These are phyloP conservation scores for Botrytis porri DNA, from an alignment of 2,329 filamentous ascomycete species.

Conservation along the genomic window DNA sequence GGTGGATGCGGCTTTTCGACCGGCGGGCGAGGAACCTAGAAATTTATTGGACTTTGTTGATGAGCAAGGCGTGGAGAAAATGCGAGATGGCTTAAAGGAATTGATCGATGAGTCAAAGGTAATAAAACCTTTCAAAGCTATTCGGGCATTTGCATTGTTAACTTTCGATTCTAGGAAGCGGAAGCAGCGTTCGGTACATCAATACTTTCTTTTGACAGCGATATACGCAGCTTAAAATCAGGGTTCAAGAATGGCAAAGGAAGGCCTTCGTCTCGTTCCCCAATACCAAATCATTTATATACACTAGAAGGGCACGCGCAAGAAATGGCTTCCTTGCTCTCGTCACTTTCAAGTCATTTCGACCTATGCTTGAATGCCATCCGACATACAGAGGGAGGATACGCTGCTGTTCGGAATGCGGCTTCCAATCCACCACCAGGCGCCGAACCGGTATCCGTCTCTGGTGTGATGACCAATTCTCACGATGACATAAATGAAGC, in stretches of 20 bases:
- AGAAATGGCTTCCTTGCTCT: conserved; percentile 76
- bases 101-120: conserved; percentile 71
- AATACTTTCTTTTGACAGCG: conserved; percentile 67
- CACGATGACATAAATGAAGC: conserved; percentile 53
- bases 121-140: background rate
- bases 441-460: conserved; percentile 57
- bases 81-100: conserved; percentile 64
- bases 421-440: conserved; percentile 57
- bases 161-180: conserved; percentile 46
- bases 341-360: conserved; percentile 82
- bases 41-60: conserved; percentile 75
- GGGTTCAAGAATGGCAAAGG: conserved; percentile 38
- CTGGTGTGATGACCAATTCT: conserved; percentile 57
- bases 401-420: conserved; percentile 65
- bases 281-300: conserved; percentile 47
- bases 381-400: conserved; percentile 81
- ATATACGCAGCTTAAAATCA: conserved; percentile 63
- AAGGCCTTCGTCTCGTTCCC: conserved; percentile 36
- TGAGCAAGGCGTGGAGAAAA: conserved; percentile 62
- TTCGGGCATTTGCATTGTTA: background rate
- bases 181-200: conserved; percentile 71
- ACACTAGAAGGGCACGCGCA: conserved; percentile 58
- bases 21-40: conserved; percentile 55
- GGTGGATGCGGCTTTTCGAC: conserved; percentile 63
- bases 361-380: conserved; percentile 91